Percentiles rank a stretch among this genome's conserved stretches.
These are phyloP conservation scores for Ophiostoma populinum DNA, from an alignment of 2,329 filamentous ascomycete species.

Conservation along the genomic window DNA sequence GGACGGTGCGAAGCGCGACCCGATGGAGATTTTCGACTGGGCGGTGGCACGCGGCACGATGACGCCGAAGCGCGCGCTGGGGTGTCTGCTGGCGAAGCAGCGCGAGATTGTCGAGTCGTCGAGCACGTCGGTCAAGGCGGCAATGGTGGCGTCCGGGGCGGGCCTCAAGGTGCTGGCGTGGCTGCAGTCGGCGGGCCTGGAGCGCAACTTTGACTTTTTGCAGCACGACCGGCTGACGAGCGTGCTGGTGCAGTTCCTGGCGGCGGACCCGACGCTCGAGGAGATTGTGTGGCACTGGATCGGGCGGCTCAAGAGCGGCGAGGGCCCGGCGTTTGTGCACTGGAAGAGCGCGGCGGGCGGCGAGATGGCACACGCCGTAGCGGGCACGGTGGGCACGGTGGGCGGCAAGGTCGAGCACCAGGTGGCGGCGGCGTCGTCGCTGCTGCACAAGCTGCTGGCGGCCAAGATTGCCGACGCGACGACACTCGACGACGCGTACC, in stretches of 20 bases:
- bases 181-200: conserved; percentile 33
- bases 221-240: conserved; percentile 19
- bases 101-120: conserved; percentile 22
- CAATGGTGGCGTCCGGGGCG: conserved; percentile 25
- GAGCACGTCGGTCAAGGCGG: conserved; percentile 16
- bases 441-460: conserved; percentile 24
- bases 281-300: conserved; percentile 36
- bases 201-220: conserved; percentile 30
- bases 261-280: conserved; percentile 36
- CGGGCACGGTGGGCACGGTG: neutral
- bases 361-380: neutral
- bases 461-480: conserved; percentile 18
- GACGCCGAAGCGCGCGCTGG: conserved; percentile 33
- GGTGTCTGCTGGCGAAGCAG: conserved; percentile 32
- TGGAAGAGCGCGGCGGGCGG: neutral
- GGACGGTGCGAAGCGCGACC: conserved; percentile 18
- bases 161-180: conserved; percentile 33
- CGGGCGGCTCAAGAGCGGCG: conserved; percentile 19
- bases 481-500: conserved; percentile 33
- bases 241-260: conserved; percentile 29
- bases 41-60: conserved; percentile 39
- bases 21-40: conserved; percentile 37
- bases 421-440: conserved; percentile 13
- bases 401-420: neutral
- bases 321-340: conserved; percentile 8